Evolutionary conservation across 2,329 filamentous ascomycete species (phyloP).

Genomic region (Ceratocystis cubensis): DNA sequence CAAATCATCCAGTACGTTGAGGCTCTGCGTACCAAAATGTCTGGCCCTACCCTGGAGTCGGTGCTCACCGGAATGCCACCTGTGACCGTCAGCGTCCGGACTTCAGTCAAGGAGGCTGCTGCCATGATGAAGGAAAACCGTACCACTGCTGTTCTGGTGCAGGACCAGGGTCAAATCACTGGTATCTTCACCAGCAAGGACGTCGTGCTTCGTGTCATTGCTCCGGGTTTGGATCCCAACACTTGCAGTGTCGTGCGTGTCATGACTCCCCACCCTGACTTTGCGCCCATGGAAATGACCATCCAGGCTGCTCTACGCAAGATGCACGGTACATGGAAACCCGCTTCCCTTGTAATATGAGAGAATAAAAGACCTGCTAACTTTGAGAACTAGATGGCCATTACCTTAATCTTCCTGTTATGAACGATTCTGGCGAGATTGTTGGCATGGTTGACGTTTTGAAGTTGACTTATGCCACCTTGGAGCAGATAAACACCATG

Average conservation of each 20-base stretch:
- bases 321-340: constrained; percentile 73
- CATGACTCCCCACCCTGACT: constrained; percentile 98
- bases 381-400: constrained; percentile 62
- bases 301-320: constrained; percentile 96
- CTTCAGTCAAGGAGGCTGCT: constrained; percentile 90
- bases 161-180: constrained; percentile 93
- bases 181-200: constrained; percentile 99
- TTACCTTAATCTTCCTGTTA: constrained; percentile 94
- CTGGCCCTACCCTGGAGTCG: constrained; percentile 86
- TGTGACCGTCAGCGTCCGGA: constrained; percentile 87
- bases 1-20: constrained; percentile 99
- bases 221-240: constrained; percentile 81
- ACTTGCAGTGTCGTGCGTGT: constrained; percentile 97
- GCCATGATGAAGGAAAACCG: constrained; percentile 97
- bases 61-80: constrained; percentile 86
- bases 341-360: not conserved
- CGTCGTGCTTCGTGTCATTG: constrained; percentile 94
- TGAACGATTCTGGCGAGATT: constrained; percentile 95
- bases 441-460: constrained; percentile 99
- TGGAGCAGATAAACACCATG: constrained; percentile 97
- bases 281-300: constrained; percentile 97
- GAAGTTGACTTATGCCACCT: constrained; percentile 92
- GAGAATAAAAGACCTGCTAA: not conserved
- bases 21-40: constrained; percentile 91
- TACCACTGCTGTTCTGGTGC: constrained; percentile 88